Evolutionary conservation across 768 basidiomycete species (phyloP).

Genomic region (Polyporus arcularius): DNA sequence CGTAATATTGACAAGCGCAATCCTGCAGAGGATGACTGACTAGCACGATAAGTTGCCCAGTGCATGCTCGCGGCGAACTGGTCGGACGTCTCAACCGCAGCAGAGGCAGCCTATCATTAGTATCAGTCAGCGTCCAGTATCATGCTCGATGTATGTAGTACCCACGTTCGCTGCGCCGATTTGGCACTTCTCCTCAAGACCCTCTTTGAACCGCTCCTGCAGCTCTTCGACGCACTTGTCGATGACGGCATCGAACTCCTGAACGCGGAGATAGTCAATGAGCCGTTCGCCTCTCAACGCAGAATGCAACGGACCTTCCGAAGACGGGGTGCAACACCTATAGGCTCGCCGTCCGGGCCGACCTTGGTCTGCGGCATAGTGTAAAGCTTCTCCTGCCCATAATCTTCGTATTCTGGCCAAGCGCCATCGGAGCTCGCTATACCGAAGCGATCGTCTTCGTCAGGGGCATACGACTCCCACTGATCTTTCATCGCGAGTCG

Average conservation of each 20-base stretch:
- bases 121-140: not conserved
- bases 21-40: constrained; percentile 33
- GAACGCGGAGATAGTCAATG: not conserved
- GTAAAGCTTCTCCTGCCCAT: not conserved
- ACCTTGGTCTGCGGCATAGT: constrained; percentile 36
- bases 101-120: constrained; percentile 36
- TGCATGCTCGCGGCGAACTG: constrained; percentile 56
- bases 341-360: constrained; percentile 41
- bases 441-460: constrained; percentile 27
- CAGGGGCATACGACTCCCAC: constrained; percentile 48
- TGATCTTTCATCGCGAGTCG: constrained; percentile 49
- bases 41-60: constrained; percentile 61
- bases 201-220: constrained; percentile 51
- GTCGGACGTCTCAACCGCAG: constrained; percentile 49
- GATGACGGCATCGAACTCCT: constrained; percentile 51
- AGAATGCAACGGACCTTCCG: constrained; percentile 31
- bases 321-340: constrained; percentile 50
- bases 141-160: constrained; percentile 1
- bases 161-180: constrained; percentile 51
- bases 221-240: constrained; percentile 48
- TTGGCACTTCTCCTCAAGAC: constrained; percentile 59
- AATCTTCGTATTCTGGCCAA: not conserved
- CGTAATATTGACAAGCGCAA: not conserved
- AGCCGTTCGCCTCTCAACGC: too few relatives aligned
- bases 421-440: constrained; percentile 17